These are phyloP conservation scores for Stylosanthes scabra DNA, from an alignment of 331 rosid species.

Conservation along the genomic window DNA sequence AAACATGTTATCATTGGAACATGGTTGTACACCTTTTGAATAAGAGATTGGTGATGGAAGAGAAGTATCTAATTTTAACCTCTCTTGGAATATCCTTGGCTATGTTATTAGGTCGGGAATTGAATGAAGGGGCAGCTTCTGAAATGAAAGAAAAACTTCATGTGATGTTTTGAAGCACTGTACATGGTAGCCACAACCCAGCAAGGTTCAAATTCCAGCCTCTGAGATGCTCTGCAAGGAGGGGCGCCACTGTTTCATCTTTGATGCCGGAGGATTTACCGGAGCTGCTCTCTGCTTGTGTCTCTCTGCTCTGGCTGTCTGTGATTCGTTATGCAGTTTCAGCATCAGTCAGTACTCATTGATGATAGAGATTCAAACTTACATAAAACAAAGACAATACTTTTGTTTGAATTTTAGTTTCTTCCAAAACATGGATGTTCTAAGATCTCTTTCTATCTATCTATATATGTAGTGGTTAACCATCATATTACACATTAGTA, in stretches of 20 bases:
- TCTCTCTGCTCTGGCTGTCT: constrained; percentile 66
- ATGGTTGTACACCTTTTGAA: constrained; percentile 39
- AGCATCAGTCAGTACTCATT: constrained; percentile 31
- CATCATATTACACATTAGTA: no score
- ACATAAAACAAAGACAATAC: background rate
- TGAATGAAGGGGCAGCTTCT: constrained; percentile 43
- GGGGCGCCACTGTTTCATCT: constrained; percentile 86
- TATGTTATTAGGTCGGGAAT: constrained; percentile 33
- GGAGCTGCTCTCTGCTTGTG: constrained; percentile 48
- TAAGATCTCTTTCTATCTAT: background rate
- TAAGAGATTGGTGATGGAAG: constrained; percentile 46
- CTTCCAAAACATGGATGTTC: background rate
- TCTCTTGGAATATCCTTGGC: constrained; percentile 37
- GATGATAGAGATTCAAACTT: background rate
- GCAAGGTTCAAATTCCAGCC: constrained; percentile 53
- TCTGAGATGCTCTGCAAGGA: constrained; percentile 91
- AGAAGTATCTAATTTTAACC: constrained; percentile 39
- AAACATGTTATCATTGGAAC: constrained; percentile 46
- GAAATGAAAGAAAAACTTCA: constrained; percentile 44
- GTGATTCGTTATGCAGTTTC: constrained; percentile 44
- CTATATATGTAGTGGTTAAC: background rate
- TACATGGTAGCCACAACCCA: constrained; percentile 29
- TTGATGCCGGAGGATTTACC: constrained; percentile 34
- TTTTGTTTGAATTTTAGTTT: constrained; percentile 7
- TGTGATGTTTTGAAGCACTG: constrained; percentile 31